Evolutionary conservation across 176 grass and related monocot species (phyloP).

Genomic region (Miscanthus lutarioriparius): DNA sequence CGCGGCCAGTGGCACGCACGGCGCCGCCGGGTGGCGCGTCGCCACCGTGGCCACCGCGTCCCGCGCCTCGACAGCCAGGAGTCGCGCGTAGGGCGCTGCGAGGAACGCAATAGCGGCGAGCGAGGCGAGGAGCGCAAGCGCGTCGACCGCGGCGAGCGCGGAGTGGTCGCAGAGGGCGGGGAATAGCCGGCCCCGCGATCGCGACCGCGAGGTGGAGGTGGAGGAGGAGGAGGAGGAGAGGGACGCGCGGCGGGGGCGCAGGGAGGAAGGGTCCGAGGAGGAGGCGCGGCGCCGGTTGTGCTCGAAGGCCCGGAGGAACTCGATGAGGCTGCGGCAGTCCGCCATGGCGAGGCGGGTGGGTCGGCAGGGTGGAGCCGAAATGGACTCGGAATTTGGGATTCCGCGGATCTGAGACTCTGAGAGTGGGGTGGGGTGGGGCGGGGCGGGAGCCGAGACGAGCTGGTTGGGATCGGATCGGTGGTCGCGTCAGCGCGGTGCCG

Average conservation of each 20-base stretch:
- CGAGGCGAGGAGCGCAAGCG: conserved; percentile 55
- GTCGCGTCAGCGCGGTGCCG: neutral
- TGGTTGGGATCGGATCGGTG: neutral
- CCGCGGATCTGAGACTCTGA: conserved; percentile 30
- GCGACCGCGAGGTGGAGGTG: conserved; percentile 10
- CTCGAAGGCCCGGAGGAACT: conserved; percentile 87
- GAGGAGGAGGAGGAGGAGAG: neutral
- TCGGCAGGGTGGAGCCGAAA: neutral
- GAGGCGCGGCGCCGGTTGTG: conserved; percentile 39
- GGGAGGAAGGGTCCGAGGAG: neutral
- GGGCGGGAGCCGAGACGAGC: neutral
- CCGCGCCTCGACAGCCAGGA: conserved; percentile 44
- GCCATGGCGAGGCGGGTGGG: conserved; percentile 45
- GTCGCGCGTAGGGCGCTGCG: conserved; percentile 47
- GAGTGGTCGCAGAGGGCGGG: conserved; percentile 65
- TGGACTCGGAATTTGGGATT: conserved; percentile 10
- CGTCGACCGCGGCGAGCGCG: conserved; percentile 61
- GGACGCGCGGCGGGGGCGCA: conserved; percentile 41
- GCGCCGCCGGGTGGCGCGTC: conserved; percentile 30
- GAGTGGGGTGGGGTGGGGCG: neutral
- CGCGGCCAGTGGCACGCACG: conserved; percentile 53
- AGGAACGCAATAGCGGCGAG: conserved; percentile 56
- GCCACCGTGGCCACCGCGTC: conserved; percentile 40
- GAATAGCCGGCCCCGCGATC: conserved; percentile 40
- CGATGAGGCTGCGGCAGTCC: conserved; percentile 89